Evolutionary conservation across 164 flowering plant genomes (phyloP), one percentile per base, ranked within the genome.

Genomic region (Sextonia rubra): DNA sequence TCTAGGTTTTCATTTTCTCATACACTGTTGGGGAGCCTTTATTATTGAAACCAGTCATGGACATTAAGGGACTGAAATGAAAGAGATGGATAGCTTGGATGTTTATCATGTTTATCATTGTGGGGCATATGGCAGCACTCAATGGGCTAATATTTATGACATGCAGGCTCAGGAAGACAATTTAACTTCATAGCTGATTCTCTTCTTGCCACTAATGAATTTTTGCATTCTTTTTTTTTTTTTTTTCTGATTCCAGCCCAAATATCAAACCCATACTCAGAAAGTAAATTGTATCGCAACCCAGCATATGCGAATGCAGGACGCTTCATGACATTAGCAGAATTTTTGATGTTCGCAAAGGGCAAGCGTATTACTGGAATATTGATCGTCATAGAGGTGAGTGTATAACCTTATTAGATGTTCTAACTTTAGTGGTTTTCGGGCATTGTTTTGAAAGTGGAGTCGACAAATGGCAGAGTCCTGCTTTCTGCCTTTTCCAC

Each of bases 351-450:
- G 2, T 75, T 80, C 25, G 77, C 83, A n/a, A 71, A 71, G 66
- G 66, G 15, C 70, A 71, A 80, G 30, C 47, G 76, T 25, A 66
- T 82, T 78, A 26, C 79, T 70, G 85, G 86, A 55, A 77, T 84
- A 26, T 71, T 84, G 72, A 77, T 84, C 75, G 71, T 37, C 55
- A 76, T 84, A 73, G 82, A 82, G 82, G 85, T 84, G 64, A 69
- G 82, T 72, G 26, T 60, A 17, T 24, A 44, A 12, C 56, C 56
- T 14, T 12, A 52, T 52, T 52, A 18, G 14, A 15, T 52, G 15
- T 52, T 52, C 56, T 3, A 52, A 11, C 71, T 48, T 8, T 25
- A 4, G 18, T 30, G 22, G 12, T 30, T 9, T n/a, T 27, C 8
- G 26, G 4, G 27, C 14, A 6, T 63, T 8, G 7, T 24, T 32